phyloP scores from a whole-genome alignment of 2,329 filamentous ascomycete species.

The Onygenales sp. region DNA sequence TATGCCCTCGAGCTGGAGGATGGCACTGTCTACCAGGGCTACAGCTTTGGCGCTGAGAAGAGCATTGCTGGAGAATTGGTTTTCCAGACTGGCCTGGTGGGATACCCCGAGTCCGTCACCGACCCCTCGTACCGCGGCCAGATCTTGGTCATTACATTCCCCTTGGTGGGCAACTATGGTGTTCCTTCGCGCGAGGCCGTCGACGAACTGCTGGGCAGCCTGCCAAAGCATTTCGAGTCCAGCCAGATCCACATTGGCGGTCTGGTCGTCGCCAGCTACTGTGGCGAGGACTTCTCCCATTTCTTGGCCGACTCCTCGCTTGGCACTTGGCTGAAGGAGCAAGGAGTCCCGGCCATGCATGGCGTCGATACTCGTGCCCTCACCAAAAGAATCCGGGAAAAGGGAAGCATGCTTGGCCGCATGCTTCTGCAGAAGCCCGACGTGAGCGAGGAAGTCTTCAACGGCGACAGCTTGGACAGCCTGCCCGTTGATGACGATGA shows the following conservation, averaged over 20 bases:
- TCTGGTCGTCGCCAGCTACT: constrained; percentile 82
- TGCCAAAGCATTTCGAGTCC: constrained; percentile 90
- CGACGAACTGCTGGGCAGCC: constrained; percentile 73
- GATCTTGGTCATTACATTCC: constrained; percentile 94
- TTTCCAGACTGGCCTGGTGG: constrained; percentile 99
- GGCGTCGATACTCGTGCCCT: constrained; percentile 88
- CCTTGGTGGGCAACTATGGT: constrained; percentile 93
- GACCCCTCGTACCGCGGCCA: constrained; percentile 85
- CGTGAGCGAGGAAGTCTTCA: constrained; percentile 19
- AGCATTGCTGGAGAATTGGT: constrained; percentile 94
- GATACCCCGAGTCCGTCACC: constrained; percentile 91
- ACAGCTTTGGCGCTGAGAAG: constrained; percentile 92
- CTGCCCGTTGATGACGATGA: constrained; percentile 26
- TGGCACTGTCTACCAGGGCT: constrained; percentile 82
- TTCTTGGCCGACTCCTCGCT: constrained; percentile 84
- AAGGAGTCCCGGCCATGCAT: constrained; percentile 87
- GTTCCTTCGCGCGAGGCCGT: constrained; percentile 78
- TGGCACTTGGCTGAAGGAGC: constrained; percentile 91
- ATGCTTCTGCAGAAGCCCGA: constrained; percentile 63
- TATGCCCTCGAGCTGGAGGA: constrained; percentile 89
- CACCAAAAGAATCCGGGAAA: constrained; percentile 86
- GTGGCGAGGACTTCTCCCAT: constrained; percentile 92
- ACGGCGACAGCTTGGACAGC: constrained; percentile 25
- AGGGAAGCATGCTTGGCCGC: constrained; percentile 93
- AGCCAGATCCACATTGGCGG: constrained; percentile 88